A percentile compares a stretch with the other conserved stretches of the same genome.
phyloP scores from a whole-genome alignment of 495 filamentous ascomycete species.

The Cudoniella acicularis region DNA sequence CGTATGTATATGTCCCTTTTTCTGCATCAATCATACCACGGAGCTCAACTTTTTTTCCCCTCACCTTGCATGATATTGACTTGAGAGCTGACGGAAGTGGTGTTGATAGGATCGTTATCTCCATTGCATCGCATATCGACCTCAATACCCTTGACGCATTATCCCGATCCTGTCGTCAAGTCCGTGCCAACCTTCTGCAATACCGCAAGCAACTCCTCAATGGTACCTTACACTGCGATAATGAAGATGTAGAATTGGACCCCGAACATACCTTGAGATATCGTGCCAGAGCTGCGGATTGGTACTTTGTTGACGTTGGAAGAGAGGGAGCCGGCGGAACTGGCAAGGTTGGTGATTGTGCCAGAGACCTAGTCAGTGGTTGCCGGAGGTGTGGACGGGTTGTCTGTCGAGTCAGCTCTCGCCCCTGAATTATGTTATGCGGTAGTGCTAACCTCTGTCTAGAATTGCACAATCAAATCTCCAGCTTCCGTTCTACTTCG shows the following conservation, averaged over 20 bases:
- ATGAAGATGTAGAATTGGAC: constrained; percentile 50
- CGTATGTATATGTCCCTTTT: constrained; percentile 61
- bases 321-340: constrained; percentile 12
- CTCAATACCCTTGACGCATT: constrained; percentile 80
- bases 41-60: too few relatives aligned
- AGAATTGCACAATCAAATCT: constrained; percentile 85
- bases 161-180: constrained; percentile 73
- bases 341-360: constrained; percentile 71
- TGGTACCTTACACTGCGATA: constrained; percentile 73
- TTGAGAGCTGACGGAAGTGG: constrained; percentile 3
- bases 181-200: constrained; percentile 69
- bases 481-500: constrained; percentile 57
- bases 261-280: constrained; percentile 46
- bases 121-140: constrained; percentile 71
- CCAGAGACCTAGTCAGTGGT: constrained; percentile 77
- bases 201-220: constrained; percentile 67
- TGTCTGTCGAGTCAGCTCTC: constrained; percentile 68
- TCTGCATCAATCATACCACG: too few relatives aligned
- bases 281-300: constrained; percentile 45
- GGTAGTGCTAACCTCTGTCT: constrained; percentile 6
- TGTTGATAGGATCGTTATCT: constrained; percentile 63
- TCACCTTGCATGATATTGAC: not conserved
- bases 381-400: constrained; percentile 73
- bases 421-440: not conserved
- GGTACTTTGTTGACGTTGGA: constrained; percentile 46